Conservation (phyloP, 73 alveolate genomes). For the Durusdinium trenchii region DNA sequence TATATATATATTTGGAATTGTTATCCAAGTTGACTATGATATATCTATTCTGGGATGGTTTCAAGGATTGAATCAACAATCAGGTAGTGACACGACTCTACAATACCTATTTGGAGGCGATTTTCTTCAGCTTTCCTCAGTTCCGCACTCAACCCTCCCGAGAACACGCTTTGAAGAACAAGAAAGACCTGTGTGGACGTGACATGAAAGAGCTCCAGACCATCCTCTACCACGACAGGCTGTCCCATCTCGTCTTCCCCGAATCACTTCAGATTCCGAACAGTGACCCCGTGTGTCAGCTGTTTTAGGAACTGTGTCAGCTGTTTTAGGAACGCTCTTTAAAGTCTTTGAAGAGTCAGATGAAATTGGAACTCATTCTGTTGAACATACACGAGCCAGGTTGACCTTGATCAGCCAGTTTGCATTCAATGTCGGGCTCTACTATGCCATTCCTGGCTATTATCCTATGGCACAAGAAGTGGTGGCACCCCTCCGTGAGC, state of each 20-base stretch:
- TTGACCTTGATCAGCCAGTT: slow-evolving; percentile 85
- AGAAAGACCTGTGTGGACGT: slow-evolving; percentile 78
- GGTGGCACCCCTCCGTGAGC: slow-evolving; percentile 52
- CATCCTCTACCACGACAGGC: slow-evolving; percentile 67
- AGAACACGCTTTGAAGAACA: slow-evolving; percentile 86
- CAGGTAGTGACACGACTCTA: slow-evolving; percentile 77
- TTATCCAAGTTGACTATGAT: no score
- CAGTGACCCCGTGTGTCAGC: no score
- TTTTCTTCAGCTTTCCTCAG: slow-evolving; percentile 75
- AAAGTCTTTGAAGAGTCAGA: no score
- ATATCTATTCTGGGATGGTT: not conserved
- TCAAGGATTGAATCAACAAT: not conserved
- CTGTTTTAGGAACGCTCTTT: no score
- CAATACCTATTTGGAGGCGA: slow-evolving; percentile 84
- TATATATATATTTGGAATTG: no score
- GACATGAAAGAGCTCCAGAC: slow-evolving; percentile 87
- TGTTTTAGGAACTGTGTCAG: no score
- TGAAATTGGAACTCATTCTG: no score
- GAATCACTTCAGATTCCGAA: not conserved
- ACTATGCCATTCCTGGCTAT: slow-evolving; percentile 91
- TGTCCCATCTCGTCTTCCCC: not conserved
- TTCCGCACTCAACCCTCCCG: slow-evolving; percentile 82
- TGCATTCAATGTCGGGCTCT: slow-evolving; percentile 77
- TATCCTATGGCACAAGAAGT: slow-evolving; percentile 34
- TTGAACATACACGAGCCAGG: no score